A percentile compares a stretch with the other conserved stretches of the same genome.
Evolutionary conservation across 257 asterid species (phyloP).

Genomic region (Linderniella brevidens): DNA sequence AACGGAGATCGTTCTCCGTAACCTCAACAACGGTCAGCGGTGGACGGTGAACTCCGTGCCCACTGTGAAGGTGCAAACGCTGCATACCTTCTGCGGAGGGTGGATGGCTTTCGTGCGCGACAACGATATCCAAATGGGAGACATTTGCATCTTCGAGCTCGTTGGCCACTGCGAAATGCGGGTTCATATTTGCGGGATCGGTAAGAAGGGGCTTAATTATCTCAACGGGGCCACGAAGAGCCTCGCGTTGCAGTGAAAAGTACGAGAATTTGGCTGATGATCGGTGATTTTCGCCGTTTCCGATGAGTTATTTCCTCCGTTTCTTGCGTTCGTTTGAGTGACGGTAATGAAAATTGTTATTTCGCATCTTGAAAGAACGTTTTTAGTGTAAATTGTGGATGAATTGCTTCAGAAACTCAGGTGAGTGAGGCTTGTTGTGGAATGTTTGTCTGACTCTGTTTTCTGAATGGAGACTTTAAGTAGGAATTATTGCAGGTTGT

Average conservation of each 20-base stretch:
- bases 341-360: too few relatives aligned
- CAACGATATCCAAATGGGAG: constrained; percentile 72
- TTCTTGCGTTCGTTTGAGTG: too few relatives aligned
- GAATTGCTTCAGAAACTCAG: too few relatives aligned
- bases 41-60: constrained; percentile 93
- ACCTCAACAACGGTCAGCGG: constrained; percentile 51
- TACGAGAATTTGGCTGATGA: too few relatives aligned
- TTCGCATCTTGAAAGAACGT: too few relatives aligned
- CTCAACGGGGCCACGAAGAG: constrained; percentile 19
- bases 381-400: too few relatives aligned
- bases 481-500: too few relatives aligned
- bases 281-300: too few relatives aligned
- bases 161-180: constrained; percentile 69
- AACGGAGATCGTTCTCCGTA: constrained; percentile 62
- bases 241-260: constrained; percentile 19
- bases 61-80: constrained; percentile 52
- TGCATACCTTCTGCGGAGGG: constrained; percentile 94
- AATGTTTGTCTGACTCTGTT: too few relatives aligned
- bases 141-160: constrained; percentile 87
- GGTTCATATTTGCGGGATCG: constrained; percentile 70
- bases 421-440: too few relatives aligned
- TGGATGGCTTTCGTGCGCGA: constrained; percentile 96
- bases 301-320: too few relatives aligned
- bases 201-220: constrained; percentile 35
- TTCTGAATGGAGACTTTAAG: too few relatives aligned